Evolutionary conservation across 2,329 filamentous ascomycete species (phyloP), one percentile per base, ranked within the genome.

Genomic region (Mycosphaerelloides madeirae): DNA sequence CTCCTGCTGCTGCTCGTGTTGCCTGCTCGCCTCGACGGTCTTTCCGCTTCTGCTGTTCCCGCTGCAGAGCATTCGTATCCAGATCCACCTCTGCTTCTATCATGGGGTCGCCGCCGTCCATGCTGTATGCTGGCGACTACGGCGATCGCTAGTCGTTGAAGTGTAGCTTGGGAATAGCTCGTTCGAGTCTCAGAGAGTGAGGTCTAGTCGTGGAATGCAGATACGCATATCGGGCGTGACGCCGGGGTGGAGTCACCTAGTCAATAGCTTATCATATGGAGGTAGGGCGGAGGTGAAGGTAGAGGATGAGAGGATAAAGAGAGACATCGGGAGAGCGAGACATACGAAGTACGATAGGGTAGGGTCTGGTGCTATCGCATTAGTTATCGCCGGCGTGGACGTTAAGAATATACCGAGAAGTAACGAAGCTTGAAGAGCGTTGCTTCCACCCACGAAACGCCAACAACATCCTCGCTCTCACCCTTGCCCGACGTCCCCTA

Each of bases 81-180:
- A 66, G 54, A 9, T 57, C 54, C n/a, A 60, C 54, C 33, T 64
- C 61, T 19, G 58, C 62, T 39, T 62, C 59, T 43, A 65, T 55
- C 7, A 54, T 60, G n/a, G 53, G 51, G 16, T 65, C 63, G 18
- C 50, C 53, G 44, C 51, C 56, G 36, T 64, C 61, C 59, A 62
- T 63, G 14, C 16, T 44, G 32, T 34, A n/a, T 19, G 41, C 12
- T 36, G 36, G 38, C 41, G 31, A 29, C 29, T 37, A 29, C 37
- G 36, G 36, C 32, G 14, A 22, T 16, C 12, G 29, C 29, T 25
- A 25, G 22, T 5, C 5, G 22, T 6, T 5, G 6, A 25, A 25
- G 22, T 25, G 22, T 5, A 25, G 22, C 5, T 9, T 9, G 9
- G 9, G 9, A 9, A 25, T 25, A 25, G 9, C 22, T 25, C 9